A percentile compares a stretch with the other conserved stretches of the same genome.
Evolutionary conservation across 495 filamentous ascomycete species (phyloP).

Genomic region (Aspergillus heteromorphus): DNA sequence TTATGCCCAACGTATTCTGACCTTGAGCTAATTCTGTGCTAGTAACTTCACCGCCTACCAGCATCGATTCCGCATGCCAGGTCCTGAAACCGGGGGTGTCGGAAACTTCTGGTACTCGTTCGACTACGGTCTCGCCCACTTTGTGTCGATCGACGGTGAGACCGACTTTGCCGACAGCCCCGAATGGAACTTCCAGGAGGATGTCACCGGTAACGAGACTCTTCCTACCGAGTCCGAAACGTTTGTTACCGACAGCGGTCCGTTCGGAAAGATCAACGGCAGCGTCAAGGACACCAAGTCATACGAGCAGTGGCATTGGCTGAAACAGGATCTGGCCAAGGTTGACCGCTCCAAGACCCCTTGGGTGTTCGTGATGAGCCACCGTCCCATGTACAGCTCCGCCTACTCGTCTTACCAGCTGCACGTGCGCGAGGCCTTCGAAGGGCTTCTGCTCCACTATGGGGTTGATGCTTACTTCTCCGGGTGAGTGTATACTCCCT

Average conservation of each 20-base stretch:
- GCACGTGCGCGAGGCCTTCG: conserved; percentile 45
- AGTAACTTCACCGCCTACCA: conserved; percentile 55
- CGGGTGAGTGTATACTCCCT: conserved; percentile 15
- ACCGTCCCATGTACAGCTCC: conserved; percentile 53
- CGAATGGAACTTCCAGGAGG: conserved; percentile 37
- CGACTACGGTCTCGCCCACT: conserved; percentile 51
- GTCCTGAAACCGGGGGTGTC: conserved; percentile 39
- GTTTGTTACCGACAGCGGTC: conserved; percentile 43
- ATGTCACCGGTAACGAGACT: conserved; percentile 34
- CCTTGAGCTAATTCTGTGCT: background rate
- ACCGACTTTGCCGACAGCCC: conserved; percentile 45
- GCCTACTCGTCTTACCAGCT: conserved; percentile 35
- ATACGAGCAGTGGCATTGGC: conserved; percentile 47
- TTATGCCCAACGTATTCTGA: background rate
- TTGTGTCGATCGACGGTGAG: conserved; percentile 43
- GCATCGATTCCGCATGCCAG: conserved; percentile 48
- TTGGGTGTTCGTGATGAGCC: conserved; percentile 53
- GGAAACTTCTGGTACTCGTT: conserved; percentile 57
- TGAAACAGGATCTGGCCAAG: conserved; percentile 40
- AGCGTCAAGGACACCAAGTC: conserved; percentile 36
- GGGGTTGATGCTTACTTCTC: conserved; percentile 53
- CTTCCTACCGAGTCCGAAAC: conserved; percentile 37
- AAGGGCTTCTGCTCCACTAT: conserved; percentile 49
- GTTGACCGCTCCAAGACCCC: conserved; percentile 47
- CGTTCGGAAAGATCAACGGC: conserved; percentile 41